Percentiles rank a stretch among this genome's conserved stretches.
These are phyloP conservation scores for Kwoniella mangroviensis DNA, from an alignment of 768 basidiomycete species.

Conservation along the genomic window DNA sequence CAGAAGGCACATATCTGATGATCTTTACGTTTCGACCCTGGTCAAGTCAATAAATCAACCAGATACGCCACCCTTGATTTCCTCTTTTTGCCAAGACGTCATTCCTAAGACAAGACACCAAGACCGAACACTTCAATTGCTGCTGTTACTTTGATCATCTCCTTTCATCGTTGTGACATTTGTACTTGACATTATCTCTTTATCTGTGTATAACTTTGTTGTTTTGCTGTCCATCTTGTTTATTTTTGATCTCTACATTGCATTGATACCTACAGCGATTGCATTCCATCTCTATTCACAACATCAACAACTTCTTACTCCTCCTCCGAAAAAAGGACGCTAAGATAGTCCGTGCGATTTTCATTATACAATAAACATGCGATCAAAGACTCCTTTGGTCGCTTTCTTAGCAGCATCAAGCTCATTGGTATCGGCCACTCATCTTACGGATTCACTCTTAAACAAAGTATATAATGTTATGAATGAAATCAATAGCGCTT, in stretches of 20 bases:
- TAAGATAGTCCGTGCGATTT: background rate
- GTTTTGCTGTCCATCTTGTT: background rate
- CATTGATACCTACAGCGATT: background rate
- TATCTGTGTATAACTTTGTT: background rate
- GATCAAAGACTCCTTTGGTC: slow-evolving; percentile 58
- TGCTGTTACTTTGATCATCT: background rate
- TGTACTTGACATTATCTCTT: no score
- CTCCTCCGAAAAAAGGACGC: background rate
- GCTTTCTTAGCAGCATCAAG: slow-evolving; percentile 62
- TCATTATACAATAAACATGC: slow-evolving; percentile 48
- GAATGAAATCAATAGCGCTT: slow-evolving; percentile 41
- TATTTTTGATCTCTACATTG: background rate
- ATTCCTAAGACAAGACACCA: background rate
- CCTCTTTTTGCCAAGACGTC: background rate
- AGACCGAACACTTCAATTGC: background rate
- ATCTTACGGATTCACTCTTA: slow-evolving; percentile 39
- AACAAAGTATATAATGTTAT: slow-evolving; percentile 49
- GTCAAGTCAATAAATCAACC: background rate
- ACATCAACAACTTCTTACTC: background rate
- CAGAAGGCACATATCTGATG: background rate
- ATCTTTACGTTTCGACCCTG: background rate
- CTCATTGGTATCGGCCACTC: slow-evolving; percentile 57
- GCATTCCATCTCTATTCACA: background rate
- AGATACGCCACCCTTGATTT: background rate
- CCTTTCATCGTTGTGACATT: background rate